Conservation (phyloP, 805 yeast genomes). For the Candida cerambycidarum region DNA sequence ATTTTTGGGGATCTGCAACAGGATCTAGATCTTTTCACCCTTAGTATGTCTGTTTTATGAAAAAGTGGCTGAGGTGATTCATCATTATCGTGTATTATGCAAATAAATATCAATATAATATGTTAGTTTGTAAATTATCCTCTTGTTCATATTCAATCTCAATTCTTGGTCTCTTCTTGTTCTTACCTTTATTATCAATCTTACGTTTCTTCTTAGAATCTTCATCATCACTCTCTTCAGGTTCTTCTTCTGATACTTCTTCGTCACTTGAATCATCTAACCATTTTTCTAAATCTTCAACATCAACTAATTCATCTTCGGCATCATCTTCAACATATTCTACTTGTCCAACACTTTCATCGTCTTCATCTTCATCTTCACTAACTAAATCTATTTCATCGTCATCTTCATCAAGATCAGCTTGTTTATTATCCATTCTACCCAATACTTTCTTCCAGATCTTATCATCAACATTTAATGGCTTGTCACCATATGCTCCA, state of each 20-base stretch:
- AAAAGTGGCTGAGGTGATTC: too few relatives aligned
- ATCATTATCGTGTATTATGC: constrained; percentile 4
- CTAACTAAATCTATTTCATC: constrained; percentile 50
- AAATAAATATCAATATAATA: constrained; percentile 10
- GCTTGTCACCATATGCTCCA: constrained; percentile 98
- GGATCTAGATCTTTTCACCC: too few relatives aligned
- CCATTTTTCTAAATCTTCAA: constrained; percentile 94
- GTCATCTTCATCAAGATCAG: constrained; percentile 58
- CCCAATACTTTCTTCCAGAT: constrained; percentile 94
- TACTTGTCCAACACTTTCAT: constrained; percentile 65
- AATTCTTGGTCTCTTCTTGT: constrained; percentile 49
- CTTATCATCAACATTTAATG: constrained; percentile 92
- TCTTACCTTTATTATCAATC: constrained; percentile 15
- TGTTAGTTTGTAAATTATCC: constrained; percentile 17
- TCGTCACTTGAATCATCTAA: constrained; percentile 48
- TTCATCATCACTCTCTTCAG: constrained; percentile 33
- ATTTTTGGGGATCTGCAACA: too few relatives aligned
- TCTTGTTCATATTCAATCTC: constrained; percentile 78
- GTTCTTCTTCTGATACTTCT: constrained; percentile 26
- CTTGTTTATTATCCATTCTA: constrained; percentile 63
- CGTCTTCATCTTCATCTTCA: constrained; percentile 28
- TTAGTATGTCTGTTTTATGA: too few relatives aligned
- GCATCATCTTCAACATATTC: constrained; percentile 92
- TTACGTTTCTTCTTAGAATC: constrained; percentile 44
- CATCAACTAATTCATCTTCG: constrained; percentile 84